Conservation (phyloP, 345 rosid species). For the Boechera retrofracta region DNA sequence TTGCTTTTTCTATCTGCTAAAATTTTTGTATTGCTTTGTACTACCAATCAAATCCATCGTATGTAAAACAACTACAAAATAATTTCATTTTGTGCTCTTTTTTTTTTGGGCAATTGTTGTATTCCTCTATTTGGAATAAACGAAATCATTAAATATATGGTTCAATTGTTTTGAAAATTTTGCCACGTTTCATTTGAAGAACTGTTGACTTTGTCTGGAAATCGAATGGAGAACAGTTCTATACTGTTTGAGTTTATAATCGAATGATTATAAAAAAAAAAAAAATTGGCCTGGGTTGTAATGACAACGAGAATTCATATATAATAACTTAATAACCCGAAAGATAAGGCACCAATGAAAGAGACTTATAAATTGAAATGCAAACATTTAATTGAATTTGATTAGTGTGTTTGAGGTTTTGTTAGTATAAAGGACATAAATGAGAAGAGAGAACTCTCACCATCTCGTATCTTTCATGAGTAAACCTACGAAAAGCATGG, state of each 20-base stretch:
- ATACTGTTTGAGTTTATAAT: slow-evolving; percentile 17
- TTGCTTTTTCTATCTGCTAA: too few relatives aligned
- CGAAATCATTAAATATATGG: neutral
- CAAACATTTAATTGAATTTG: neutral
- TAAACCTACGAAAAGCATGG: slow-evolving; percentile 24
- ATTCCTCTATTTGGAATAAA: neutral
- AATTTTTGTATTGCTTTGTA: too few relatives aligned
- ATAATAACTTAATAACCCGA: neutral
- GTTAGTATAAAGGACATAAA: slow-evolving; percentile 18
- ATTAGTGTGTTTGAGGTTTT: slow-evolving; percentile 29
- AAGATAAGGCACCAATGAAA: slow-evolving; percentile 25
- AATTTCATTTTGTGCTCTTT: neutral
- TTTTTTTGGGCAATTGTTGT: neutral
- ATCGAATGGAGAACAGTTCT: neutral
- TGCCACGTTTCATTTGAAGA: slow-evolving; percentile 12
- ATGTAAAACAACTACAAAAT: neutral
- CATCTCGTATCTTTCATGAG: slow-evolving; percentile 28
- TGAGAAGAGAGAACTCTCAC: slow-evolving; percentile 28
- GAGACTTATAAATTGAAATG: slow-evolving; percentile 27
- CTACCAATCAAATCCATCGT: too few relatives aligned
- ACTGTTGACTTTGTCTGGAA: neutral
- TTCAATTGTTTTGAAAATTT: neutral
- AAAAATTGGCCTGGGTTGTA: neutral
- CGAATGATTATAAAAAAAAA: neutral
- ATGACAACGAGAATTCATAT: slow-evolving; percentile 13